These are phyloP conservation scores for Ophiobolus disseminans DNA, from an alignment of 2,329 filamentous ascomycete genomes.

Conservation along the genomic window DNA sequence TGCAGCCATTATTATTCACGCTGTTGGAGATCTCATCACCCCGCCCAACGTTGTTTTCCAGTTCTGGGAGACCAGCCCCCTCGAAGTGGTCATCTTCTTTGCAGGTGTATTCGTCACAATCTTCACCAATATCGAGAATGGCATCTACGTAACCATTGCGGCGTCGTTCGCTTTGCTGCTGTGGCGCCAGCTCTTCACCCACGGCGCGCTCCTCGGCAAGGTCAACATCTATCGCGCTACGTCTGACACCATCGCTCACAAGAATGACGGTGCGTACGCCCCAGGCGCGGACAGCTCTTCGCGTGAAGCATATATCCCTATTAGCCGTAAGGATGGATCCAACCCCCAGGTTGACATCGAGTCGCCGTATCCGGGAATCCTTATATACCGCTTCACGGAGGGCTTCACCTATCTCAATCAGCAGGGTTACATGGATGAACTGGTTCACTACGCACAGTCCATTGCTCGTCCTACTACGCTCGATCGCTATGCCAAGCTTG, in stretches of 20 bases:
- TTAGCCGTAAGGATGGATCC: constrained; percentile 86
- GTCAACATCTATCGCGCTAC: constrained; percentile 85
- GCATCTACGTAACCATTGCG: constrained; percentile 85
- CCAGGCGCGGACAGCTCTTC: constrained; percentile 10
- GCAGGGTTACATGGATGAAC: constrained; percentile 82
- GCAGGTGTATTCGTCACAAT: constrained; percentile 88
- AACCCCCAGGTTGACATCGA: constrained; percentile 84
- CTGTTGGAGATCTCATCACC: constrained; percentile 90
- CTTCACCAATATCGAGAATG: constrained; percentile 87
- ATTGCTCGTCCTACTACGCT: constrained; percentile 79
- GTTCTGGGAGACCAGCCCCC: constrained; percentile 91
- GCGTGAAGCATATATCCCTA: constrained; percentile 64
- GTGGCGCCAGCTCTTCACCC: constrained; percentile 82
- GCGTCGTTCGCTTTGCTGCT: constrained; percentile 80
- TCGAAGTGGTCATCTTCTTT: constrained; percentile 93
- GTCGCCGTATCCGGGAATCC: constrained; percentile 86
- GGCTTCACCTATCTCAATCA: constrained; percentile 97
- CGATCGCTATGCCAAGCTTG: constrained; percentile 63
- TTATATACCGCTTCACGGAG: constrained; percentile 95
- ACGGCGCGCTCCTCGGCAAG: constrained; percentile 77
- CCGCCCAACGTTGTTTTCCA: constrained; percentile 90
- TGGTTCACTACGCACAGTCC: constrained; percentile 53
- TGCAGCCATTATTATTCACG: constrained; percentile 92
- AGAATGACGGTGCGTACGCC: constrained; percentile 23
- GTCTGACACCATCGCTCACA: constrained; percentile 72